Evolutionary conservation across 2,329 filamentous ascomycete genomes (phyloP), one percentile per base, ranked within the genome.

Genomic region (Dactylellina leptospora): DNA sequence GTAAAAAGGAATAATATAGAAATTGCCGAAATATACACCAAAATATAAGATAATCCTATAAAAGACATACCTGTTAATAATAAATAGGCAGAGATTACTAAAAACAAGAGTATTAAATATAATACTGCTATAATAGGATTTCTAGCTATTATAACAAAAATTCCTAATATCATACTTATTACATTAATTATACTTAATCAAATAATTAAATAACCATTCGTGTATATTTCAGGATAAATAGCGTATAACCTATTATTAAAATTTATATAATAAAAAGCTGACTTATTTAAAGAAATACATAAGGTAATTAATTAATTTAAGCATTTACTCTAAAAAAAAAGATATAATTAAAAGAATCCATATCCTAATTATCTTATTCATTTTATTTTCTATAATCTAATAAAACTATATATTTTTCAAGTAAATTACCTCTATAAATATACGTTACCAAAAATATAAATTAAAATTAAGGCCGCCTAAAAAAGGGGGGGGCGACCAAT

Each of bases 41-140:
- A n/a, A n/a, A n/a, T n/a, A n/a, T n/a, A n/a, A n/a, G n/a, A n/a
- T n/a, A n/a, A n/a, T n/a, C n/a, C n/a, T n/a, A n/a, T n/a, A n/a
- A n/a, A n/a, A n/a, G n/a, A n/a, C n/a, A n/a, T n/a, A n/a, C n/a
- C n/a, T n/a, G n/a, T n/a, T n/a, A n/a, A n/a, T n/a, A n/a, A n/a
- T n/a, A n/a, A n/a, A n/a, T n/a, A n/a, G n/a, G n/a, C n/a, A n/a
- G n/a, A n/a, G n/a, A n/a, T n/a, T n/a, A n/a, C n/a, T n/a, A n/a
- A n/a, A n/a, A n/a, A n/a, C n/a, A n/a, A 28, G 61, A 56, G 40
- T 48, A 54, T 40, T 66, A 66, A 56, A 45, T 40, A 58, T 54
- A 48, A 56, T 55, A 56, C 53, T 27, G 61, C 40, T 36, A 50
- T 60, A 48, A 60, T 60, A 25, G 55, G 55, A 47, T 60, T 60